Conservation (phyloP, 208 protist genomes). For the Trypanosoma caninum region DNA sequence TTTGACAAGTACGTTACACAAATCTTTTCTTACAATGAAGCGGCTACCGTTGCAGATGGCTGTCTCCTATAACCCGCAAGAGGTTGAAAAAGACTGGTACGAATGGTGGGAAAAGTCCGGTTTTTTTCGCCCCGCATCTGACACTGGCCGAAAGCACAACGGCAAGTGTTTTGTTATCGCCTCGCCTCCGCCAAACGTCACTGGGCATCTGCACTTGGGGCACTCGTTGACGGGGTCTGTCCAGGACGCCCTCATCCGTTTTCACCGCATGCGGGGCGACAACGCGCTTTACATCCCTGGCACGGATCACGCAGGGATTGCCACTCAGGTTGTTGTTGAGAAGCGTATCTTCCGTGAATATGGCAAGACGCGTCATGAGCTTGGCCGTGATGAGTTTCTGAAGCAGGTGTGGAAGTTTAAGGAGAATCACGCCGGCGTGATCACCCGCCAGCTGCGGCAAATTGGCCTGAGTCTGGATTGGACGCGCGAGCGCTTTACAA, state of each 20-base stretch:
- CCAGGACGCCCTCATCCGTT: conserved; percentile 96
- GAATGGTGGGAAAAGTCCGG: conserved; percentile 97
- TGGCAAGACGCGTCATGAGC: conserved; percentile 92
- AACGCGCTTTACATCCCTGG: conserved; percentile 98
- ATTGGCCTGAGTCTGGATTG: conserved; percentile 99
- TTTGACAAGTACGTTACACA: conserved; percentile 43
- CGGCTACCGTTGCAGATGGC: conserved; percentile 77
- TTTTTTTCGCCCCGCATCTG: conserved; percentile 94
- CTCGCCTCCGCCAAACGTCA: conserved; percentile 99
- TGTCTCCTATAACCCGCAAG: conserved; percentile 88
- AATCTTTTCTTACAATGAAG: conserved; percentile 70
- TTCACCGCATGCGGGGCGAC: conserved; percentile 96
- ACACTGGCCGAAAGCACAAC: conserved; percentile 52
- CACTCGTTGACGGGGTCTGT: conserved; percentile 98
- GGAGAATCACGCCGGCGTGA: conserved; percentile 93
- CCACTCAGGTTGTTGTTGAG: conserved; percentile 99
- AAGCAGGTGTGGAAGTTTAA: conserved; percentile 98
- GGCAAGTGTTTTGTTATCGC: conserved; percentile 95
- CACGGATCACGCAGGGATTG: conserved; percentile 99
- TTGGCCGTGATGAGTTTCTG: conserved; percentile 97
- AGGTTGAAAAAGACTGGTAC: conserved; percentile 98
- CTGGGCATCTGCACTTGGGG: conserved; percentile 99
- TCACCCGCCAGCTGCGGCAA: conserved; percentile 94
- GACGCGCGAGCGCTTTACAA: conserved; percentile 98
- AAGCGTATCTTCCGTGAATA: conserved; percentile 91